Evolutionary conservation across 345 rosid genomes (phyloP).

Genomic region (Ceriops decandra): DNA sequence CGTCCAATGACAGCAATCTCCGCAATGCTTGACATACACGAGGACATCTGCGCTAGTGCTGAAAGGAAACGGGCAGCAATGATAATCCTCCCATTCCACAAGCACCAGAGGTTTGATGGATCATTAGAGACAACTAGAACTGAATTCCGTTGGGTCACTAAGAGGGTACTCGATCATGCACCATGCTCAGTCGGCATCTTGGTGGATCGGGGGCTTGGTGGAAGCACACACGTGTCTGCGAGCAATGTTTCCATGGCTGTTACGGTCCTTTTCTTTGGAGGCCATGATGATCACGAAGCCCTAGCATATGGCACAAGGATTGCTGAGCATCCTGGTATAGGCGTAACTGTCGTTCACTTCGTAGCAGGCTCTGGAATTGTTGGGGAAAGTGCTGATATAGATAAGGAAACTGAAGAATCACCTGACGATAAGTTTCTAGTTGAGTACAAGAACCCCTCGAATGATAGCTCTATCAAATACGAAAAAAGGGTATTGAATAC

Average conservation of each 20-base stretch:
- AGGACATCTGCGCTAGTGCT: conserved; percentile 59
- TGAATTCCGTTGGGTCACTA: conserved; percentile 53
- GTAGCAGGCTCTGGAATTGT: conserved; percentile 25
- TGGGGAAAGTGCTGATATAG: conserved; percentile 35
- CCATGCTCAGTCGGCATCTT: conserved; percentile 78
- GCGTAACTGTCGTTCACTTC: conserved; percentile 46
- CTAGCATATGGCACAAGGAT: conserved; percentile 69
- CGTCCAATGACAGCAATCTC: conserved; percentile 92
- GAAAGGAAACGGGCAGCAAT: conserved; percentile 58
- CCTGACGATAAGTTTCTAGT: conserved; percentile 33
- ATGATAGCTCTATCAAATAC: conserved; percentile 30
- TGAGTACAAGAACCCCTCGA: conserved; percentile 30
- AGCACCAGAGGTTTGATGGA: conserved; percentile 67
- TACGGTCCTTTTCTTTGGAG: conserved; percentile 72
- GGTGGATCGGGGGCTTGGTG: conserved; percentile 87
- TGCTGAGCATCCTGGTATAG: conserved; percentile 83
- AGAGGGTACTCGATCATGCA: conserved; percentile 57
- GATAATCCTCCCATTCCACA: conserved; percentile 76
- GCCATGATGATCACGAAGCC: conserved; percentile 79
- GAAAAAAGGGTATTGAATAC: conserved; percentile 19
- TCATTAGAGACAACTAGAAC: conserved; percentile 52
- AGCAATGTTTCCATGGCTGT: conserved; percentile 54
- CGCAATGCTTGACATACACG: conserved; percentile 54
- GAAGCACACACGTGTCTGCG: conserved; percentile 59
- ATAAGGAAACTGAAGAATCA: conserved; percentile 21